Evolutionary conservation across 106 monocot genomes (phyloP).

Genomic region (Dendrobium catenatum): DNA sequence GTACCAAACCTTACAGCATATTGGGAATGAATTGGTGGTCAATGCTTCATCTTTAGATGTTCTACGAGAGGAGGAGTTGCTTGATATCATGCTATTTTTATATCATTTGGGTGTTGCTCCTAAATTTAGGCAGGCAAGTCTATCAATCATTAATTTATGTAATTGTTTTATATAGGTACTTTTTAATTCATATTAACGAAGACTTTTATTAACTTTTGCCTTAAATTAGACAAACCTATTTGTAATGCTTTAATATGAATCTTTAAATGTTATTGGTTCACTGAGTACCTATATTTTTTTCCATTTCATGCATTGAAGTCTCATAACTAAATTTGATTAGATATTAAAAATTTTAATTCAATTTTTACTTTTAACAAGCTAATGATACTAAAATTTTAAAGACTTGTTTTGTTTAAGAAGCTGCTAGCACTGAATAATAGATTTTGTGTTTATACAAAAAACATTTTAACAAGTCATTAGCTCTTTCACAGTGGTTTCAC

Average conservation of each 20-base stretch:
- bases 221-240: neutral
- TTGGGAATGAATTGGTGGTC: slow-evolving; percentile 25
- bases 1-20: slow-evolving; percentile 34
- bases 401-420: neutral
- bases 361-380: neutral
- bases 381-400: neutral
- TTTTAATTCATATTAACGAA: neutral
- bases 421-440: neutral
- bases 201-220: neutral
- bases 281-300: too few species aligned
- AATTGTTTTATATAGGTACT: neutral
- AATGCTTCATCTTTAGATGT: slow-evolving; percentile 47
- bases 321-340: neutral
- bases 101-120: slow-evolving; percentile 85
- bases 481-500: too few species aligned
- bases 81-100: slow-evolving; percentile 73
- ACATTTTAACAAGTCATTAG: too few species aligned
- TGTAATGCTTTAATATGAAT: slow-evolving; percentile 1
- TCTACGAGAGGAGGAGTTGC: slow-evolving; percentile 74
- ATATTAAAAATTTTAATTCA: neutral
- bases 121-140: slow-evolving; percentile 73
- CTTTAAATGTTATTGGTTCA: neutral
- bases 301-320: neutral
- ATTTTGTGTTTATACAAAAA: neutral
- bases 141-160: neutral